A percentile compares a stretch with the other conserved stretches of the same genome.
Conservation (phyloP, 2,329 filamentous ascomycete genomes). For the Trichoderma afroharzianum region DNA sequence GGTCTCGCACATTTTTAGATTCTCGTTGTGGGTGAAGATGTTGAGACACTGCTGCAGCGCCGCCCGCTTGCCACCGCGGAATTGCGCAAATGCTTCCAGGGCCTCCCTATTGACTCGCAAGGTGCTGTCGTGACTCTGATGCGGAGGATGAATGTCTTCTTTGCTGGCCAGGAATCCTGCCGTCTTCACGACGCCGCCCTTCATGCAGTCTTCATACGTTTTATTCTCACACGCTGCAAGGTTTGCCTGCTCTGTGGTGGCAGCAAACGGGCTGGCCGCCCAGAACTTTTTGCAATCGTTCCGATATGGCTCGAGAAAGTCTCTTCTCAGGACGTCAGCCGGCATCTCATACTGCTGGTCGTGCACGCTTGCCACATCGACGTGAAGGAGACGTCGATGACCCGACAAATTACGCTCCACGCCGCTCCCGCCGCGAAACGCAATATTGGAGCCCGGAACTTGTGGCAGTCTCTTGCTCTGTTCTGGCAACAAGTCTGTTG, state of each 20-base stretch:
- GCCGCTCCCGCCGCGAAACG: background rate
- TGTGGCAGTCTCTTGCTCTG: slow-evolving; percentile 29
- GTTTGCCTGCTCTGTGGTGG: slow-evolving; percentile 24
- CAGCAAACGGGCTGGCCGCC: background rate
- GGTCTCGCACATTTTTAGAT: slow-evolving; percentile 33
- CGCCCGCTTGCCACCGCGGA: slow-evolving; percentile 43
- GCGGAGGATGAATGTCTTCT: background rate
- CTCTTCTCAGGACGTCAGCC: background rate
- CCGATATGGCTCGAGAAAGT: slow-evolving; percentile 6
- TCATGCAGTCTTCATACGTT: slow-evolving; percentile 34
- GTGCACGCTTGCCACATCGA: slow-evolving; percentile 1
- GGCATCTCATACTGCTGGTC: slow-evolving; percentile 14
- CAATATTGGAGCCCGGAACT: slow-evolving; percentile 20
- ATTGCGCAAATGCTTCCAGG: slow-evolving; percentile 29
- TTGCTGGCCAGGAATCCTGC: slow-evolving; percentile 3
- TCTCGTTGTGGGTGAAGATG: slow-evolving; percentile 37
- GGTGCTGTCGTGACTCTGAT: background rate
- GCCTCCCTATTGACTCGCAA: slow-evolving; percentile 17
- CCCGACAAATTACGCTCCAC: background rate
- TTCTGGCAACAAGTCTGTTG: slow-evolving; percentile 16
- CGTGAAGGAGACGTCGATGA: slow-evolving; percentile 10
- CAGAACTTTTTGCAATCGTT: background rate
- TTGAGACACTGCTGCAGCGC: slow-evolving; percentile 43
- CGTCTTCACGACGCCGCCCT: slow-evolving; percentile 23
- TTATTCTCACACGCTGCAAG: slow-evolving; percentile 35